Evolutionary conservation across 2,329 filamentous ascomycete species (phyloP), one percentile per base, ranked within the genome.

Genomic region (Ophiostoma himal-ulmi): DNA sequence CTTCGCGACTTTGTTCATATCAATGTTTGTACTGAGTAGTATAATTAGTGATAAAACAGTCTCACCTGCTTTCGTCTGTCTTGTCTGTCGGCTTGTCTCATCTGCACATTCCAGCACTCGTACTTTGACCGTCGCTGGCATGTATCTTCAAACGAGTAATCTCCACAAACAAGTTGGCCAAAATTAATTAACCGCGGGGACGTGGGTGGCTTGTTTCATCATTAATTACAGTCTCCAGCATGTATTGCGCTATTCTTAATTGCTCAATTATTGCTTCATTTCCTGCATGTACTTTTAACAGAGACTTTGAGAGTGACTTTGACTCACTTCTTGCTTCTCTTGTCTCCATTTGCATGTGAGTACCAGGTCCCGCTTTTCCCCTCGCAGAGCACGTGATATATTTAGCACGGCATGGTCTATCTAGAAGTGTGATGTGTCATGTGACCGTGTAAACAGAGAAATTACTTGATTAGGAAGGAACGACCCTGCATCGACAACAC

Each of bases 391-490:
- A 62, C 57, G 57, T 62, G 57, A 62, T 30, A 3, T 3, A 3
- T 30, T 30, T 30, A 30, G 30, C 30, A 30, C 30, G 30, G 30
- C 30, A 3, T 30, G 3, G 30, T 30, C 30, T 3, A 5, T 26
- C 22, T 20, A 1, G 1, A 3, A 7, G 48, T 54, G 52, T 57
- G 11, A 57, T 5, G 5, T 3, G 5, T 57, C 52, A 57, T 17
- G 36, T 65, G 62, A 65, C 34, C 30, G 30, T 62, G 57, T 62
- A 62, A 36, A 65, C 62, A 65, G 26, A n/a, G 36, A 39, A 65
- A 65, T 65, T 65, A 39, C 62, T 20, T 7, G 36, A 65, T 37
- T 39, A n/a, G 62, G 62, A 65, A 65, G 62, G 62, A 37, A 65
- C 62, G 62, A 37, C 62, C 57, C 17, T n/a, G 34, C 62, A 64